Conservation (phyloP, 345 rosid genomes). For the Limnanthes douglasii region DNA sequence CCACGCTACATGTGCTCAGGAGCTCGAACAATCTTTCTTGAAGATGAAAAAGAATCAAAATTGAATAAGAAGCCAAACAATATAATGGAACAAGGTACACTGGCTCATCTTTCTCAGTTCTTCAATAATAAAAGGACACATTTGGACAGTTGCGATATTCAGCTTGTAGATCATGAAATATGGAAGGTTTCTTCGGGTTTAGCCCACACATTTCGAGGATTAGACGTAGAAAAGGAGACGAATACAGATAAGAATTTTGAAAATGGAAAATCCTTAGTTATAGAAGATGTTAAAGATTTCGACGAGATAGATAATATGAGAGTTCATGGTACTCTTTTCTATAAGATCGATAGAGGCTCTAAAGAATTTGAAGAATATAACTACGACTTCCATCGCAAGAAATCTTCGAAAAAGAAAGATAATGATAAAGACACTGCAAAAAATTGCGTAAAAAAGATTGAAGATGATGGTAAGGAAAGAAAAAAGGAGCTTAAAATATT, state of each 20-base stretch:
- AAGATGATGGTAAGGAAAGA: slow-evolving; percentile 15
- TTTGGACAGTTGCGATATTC: slow-evolving; percentile 22
- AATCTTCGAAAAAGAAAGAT: slow-evolving; percentile 19
- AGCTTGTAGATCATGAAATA: slow-evolving; percentile 59
- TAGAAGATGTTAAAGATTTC: slow-evolving; percentile 25
- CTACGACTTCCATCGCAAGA: slow-evolving; percentile 61
- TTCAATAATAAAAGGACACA: too few relatives aligned
- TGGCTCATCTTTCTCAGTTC: too few relatives aligned
- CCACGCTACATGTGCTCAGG: too few relatives aligned
- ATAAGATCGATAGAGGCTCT: slow-evolving; percentile 59
- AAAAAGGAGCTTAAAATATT: neutral
- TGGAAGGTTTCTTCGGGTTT: slow-evolving; percentile 60
- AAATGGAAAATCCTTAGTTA: slow-evolving; percentile 6
- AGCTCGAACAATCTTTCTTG: too few relatives aligned
- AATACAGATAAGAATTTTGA: slow-evolving; percentile 4
- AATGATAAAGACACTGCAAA: slow-evolving; percentile 13
- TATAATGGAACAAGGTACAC: too few relatives aligned
- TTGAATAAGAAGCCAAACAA: too few relatives aligned
- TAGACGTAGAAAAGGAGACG: slow-evolving; percentile 7
- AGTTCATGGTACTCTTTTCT: slow-evolving; percentile 63
- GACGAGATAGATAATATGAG: slow-evolving; percentile 77
- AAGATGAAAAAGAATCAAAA: too few relatives aligned
- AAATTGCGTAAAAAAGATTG: too few relatives aligned
- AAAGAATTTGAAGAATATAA: slow-evolving; percentile 70
- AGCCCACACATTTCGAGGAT: slow-evolving; percentile 30